Evolutionary conservation across 192 early-diverging fungal genomes (phyloP), one percentile per base, ranked within the genome.

Genomic region (Pilobolus umbonatus): DNA sequence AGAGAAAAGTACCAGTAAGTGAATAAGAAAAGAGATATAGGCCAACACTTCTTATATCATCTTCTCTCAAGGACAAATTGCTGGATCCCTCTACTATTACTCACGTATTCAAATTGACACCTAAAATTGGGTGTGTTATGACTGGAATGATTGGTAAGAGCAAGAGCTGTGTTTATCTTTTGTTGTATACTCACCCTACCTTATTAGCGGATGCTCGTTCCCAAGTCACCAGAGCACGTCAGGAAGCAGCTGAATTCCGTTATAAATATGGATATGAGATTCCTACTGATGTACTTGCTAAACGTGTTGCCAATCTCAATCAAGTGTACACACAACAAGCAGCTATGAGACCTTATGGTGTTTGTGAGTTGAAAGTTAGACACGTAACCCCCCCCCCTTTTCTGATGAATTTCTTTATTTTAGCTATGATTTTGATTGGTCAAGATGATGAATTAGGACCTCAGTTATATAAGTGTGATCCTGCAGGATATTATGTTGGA

Each of bases 191-290:
- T n/a, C n/a, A n/a, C n/a, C n/a, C n/a, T n/a, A n/a, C n/a, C n/a
- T n/a, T 17, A 40, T 19, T 30, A 71, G 94, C 98, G 15, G 98
- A 99, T 68, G 94, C 90, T 10, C 81, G 95, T 49, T 84, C 89
- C 60, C 95, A 97, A 69, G 94, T 99, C 21, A 83, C 78, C 57
- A 88, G 96, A 31, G 94, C 93, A 26, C 88, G 93, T 21, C 81
- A 85, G 67, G 96, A 99, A 75, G 97, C 96, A 14, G 97, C 94
- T 32, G 95, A 98, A 74, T 99, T 90, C 83, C 82, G 89, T 22
- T 99, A 99, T 82, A 99, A 99, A 78, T 93, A 88, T 75, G 97
- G 96, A 31, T 98, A 99, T 70, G 91, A 97, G 39, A 98, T 99
- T 53, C 88, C 95, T 29, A 80, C 89, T 30, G 95, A 99, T 72